Evolutionary conservation across 805 yeast genomes (phyloP).

Genomic region (Candida lessepsii): DNA sequence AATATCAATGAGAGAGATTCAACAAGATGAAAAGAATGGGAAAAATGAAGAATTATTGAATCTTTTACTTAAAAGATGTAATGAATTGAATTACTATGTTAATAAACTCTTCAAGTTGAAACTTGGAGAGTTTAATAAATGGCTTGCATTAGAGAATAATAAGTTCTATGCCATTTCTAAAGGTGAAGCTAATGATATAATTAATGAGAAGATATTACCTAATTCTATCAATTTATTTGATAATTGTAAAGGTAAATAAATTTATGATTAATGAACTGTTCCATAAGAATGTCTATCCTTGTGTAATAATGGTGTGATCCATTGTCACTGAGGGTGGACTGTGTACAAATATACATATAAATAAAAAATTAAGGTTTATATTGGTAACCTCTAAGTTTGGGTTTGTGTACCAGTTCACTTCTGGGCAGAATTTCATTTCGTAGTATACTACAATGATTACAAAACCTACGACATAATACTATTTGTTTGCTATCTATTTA

Average conservation of each 20-base stretch:
- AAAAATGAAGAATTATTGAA: slow-evolving; percentile 10
- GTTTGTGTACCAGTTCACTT: too few species aligned
- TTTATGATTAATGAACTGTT: not conserved
- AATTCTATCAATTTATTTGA: slow-evolving; percentile 20
- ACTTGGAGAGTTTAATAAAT: slow-evolving; percentile 23
- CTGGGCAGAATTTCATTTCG: too few species aligned
- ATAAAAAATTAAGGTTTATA: too few species aligned
- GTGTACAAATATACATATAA: too few species aligned
- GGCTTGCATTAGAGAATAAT: slow-evolving; percentile 26
- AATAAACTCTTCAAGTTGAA: slow-evolving; percentile 20
- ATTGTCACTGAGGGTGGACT: too few species aligned
- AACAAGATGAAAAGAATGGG: slow-evolving; percentile 9
- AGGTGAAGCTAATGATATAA: slow-evolving; percentile 16
- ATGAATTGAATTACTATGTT: slow-evolving; percentile 26
- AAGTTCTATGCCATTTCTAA: slow-evolving; percentile 7
- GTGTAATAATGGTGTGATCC: too few species aligned
- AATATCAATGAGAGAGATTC: slow-evolving; percentile 15
- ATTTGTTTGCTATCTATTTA: too few species aligned
- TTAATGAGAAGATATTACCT: slow-evolving; percentile 20
- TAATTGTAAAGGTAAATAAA: not conserved
- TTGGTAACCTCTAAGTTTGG: too few species aligned
- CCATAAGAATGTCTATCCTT: too few species aligned
- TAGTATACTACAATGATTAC: too few species aligned
- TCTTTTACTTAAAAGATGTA: slow-evolving; percentile 21
- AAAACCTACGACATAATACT: too few species aligned